These are phyloP conservation scores for Leccinum idahoense DNA, from an alignment of 1,284 basidiomycete genomes.

Conservation along the genomic window DNA sequence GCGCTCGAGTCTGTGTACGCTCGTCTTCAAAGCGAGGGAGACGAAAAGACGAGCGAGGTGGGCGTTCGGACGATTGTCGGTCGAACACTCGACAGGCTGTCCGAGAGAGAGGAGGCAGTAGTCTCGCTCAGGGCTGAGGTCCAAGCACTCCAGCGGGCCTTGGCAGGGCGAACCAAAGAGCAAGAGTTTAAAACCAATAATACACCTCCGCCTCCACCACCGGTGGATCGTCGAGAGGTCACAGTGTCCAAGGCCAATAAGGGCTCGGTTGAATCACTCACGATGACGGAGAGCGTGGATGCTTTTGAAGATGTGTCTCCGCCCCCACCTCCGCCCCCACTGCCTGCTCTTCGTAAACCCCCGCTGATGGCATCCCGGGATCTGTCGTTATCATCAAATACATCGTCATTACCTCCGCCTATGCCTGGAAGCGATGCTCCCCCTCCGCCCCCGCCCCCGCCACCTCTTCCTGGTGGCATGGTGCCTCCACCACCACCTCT, in stretches of 20 bases:
- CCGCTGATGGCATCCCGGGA: constrained; percentile 14
- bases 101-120: constrained; percentile 70
- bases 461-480: constrained; percentile 5
- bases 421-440: background rate
- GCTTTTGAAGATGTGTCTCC: constrained; percentile 5
- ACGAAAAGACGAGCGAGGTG: constrained; percentile 46
- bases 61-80: constrained; percentile 71
- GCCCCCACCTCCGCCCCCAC: constrained; percentile 10
- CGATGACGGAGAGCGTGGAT: constrained; percentile 1
- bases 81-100: constrained; percentile 65
- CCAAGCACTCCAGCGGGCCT: constrained; percentile 45
- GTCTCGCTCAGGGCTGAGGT: constrained; percentile 48
- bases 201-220: constrained; percentile 59
- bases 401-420: constrained; percentile 13
- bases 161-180: constrained; percentile 56
- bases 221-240: constrained; percentile 24
- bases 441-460: constrained; percentile 18
- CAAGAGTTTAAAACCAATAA: constrained; percentile 67
- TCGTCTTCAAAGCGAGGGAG: constrained; percentile 56
- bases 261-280: constrained; percentile 1
- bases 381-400: constrained; percentile 6
- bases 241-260: constrained; percentile 23
- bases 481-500: background rate
- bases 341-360: constrained; percentile 1
- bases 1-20: constrained; percentile 83